Percentiles rank a stretch among this genome's conserved stretches.
Evolutionary conservation across 139 green algal genomes (phyloP).

Genomic region (Mesotaenium endlicherianum): DNA sequence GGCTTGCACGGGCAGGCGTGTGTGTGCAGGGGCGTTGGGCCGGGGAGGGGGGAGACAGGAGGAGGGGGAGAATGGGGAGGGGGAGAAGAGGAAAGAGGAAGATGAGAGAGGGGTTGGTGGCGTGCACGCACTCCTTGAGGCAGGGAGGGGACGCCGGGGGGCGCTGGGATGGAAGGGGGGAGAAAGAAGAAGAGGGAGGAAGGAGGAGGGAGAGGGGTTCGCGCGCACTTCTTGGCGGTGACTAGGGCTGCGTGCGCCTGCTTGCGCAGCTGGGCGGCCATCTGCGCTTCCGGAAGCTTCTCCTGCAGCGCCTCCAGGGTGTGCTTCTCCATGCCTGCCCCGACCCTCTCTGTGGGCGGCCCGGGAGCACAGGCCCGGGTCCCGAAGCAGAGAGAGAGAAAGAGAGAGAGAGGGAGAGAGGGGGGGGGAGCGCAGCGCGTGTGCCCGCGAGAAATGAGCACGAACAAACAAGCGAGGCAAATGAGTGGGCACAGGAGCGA

Average conservation of each 20-base stretch:
- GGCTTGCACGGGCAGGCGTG: background rate
- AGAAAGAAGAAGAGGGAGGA: background rate
- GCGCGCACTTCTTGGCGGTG: conserved; percentile 10
- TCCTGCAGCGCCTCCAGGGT: conserved; percentile 37
- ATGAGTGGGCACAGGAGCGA: background rate
- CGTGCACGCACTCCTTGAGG: background rate
- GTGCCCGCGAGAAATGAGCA: background rate
- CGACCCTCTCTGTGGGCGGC: conserved; percentile 12
- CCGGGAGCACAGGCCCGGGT: background rate
- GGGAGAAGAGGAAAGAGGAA: background rate
- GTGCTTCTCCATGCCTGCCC: conserved; percentile 8
- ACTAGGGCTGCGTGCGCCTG: conserved; percentile 6
- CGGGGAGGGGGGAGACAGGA: background rate
- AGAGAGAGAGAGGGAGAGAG: background rate
- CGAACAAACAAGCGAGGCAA: background rate
- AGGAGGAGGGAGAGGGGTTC: background rate
- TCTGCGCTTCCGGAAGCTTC: background rate
- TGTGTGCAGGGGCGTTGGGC: background rate
- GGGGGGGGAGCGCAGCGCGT: background rate
- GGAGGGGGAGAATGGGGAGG: background rate
- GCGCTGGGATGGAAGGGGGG: background rate
- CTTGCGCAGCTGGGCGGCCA: conserved; percentile 22
- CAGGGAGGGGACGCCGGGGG: background rate
- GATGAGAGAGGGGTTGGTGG: background rate
- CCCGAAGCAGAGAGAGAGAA: background rate